Evolutionary conservation across 2,329 filamentous ascomycete species (phyloP).

Genomic region (Endocalyx cinctus): DNA sequence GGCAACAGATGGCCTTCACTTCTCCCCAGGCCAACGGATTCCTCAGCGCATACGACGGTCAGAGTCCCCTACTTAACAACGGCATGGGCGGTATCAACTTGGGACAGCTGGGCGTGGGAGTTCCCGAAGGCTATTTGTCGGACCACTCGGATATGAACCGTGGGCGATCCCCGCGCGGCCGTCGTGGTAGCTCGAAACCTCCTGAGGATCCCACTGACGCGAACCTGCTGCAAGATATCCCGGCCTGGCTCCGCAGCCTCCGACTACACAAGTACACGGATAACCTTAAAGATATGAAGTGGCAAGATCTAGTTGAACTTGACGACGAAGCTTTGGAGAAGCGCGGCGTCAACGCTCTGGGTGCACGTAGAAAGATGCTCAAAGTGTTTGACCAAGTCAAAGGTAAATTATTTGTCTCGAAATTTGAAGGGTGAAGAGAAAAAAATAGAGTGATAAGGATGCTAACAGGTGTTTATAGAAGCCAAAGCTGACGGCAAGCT

Average conservation of each 20-base stretch:
- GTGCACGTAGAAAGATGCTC: constrained; percentile 93
- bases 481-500: constrained; percentile 72
- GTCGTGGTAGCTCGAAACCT: constrained; percentile 92
- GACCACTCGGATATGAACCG: constrained; percentile 90
- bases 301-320: constrained; percentile 86
- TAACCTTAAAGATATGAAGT: constrained; percentile 94
- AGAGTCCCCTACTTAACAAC: constrained; percentile 64
- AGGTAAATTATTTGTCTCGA: constrained; percentile 39
- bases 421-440: constrained; percentile 1
- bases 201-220: constrained; percentile 96
- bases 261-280: constrained; percentile 98
- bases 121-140: constrained; percentile 82
- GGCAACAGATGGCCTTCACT: constrained; percentile 64
- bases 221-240: constrained; percentile 86
- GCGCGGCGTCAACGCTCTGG: constrained; percentile 89
- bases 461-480: constrained; percentile 45
- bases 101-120: constrained; percentile 63
- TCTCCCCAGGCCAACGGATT: constrained; percentile 95
- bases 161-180: constrained; percentile 85
- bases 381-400: constrained; percentile 98
- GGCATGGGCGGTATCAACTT: constrained; percentile 69
- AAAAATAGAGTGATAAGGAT: background rate
- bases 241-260: constrained; percentile 89
- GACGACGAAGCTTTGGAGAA: constrained; percentile 92
- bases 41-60: constrained; percentile 78